These are phyloP conservation scores for Pseudocercospora macadamiae DNA, from an alignment of 2,329 filamentous ascomycete genomes.

Conservation along the genomic window DNA sequence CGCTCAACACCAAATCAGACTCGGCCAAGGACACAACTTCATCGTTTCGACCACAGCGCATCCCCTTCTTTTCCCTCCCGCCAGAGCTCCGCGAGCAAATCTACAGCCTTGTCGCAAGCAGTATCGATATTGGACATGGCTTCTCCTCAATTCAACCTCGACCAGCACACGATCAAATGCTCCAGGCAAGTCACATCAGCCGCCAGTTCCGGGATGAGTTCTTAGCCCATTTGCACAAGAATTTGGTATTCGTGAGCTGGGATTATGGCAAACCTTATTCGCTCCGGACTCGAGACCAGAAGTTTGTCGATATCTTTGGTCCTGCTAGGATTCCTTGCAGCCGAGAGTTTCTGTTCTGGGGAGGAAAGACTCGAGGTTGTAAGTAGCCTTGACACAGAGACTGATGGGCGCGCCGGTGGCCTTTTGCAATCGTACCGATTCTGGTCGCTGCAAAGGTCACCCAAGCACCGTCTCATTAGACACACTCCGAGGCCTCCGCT, in stretches of 20 bases:
- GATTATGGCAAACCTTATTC: background rate
- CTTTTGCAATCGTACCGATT: too few species aligned
- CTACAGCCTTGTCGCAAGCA: background rate
- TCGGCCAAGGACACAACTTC: too few species aligned
- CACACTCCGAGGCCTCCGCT: too few species aligned
- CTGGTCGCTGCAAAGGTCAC: too few species aligned
- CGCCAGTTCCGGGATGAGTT: background rate
- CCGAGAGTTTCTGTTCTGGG: background rate
- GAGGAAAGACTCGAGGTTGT: background rate
- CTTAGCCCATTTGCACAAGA: background rate
- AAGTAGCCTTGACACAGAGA: background rate
- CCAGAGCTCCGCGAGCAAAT: background rate
- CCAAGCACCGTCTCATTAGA: too few species aligned
- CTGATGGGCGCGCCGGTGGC: too few species aligned
- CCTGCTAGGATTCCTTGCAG: background rate
- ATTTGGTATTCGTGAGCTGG: background rate
- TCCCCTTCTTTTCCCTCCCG: background rate
- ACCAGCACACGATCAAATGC: background rate
- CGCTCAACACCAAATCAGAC: too few species aligned
- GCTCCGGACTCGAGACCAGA: background rate
- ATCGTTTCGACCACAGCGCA: too few species aligned
- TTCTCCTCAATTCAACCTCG: background rate
- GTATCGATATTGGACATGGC: background rate
- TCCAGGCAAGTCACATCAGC: background rate
- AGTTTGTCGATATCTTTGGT: background rate